Evolutionary conservation across 2,329 filamentous ascomycete genomes (phyloP).

Genomic region (Aureobasidium sp.): DNA sequence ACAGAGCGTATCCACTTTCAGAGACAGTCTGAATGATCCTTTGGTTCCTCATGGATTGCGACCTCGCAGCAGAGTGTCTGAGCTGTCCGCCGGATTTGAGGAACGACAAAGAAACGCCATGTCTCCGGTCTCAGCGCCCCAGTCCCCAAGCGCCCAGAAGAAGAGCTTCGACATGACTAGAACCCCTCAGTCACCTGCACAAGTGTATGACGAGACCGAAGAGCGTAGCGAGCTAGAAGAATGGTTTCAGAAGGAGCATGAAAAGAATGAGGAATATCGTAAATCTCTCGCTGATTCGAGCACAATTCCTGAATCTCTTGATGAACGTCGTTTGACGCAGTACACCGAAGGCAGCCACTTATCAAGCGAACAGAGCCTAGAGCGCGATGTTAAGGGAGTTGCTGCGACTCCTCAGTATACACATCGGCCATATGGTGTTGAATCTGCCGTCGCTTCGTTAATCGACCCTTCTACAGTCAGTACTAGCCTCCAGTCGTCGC

Average conservation of each 20-base stretch:
- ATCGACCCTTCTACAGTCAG: constrained; percentile 75
- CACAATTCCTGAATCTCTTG: constrained; percentile 24
- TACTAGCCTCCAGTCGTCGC: constrained; percentile 19
- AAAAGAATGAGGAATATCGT: constrained; percentile 53
- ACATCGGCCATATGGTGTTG: constrained; percentile 64
- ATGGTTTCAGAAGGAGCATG: constrained; percentile 48
- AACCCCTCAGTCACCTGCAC: background rate
- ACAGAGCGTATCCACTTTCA: constrained; percentile 82
- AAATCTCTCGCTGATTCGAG: constrained; percentile 34
- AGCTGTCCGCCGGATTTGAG: constrained; percentile 15
- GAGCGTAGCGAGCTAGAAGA: constrained; percentile 36
- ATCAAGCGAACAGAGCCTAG: constrained; percentile 40
- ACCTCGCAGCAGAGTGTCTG: constrained; percentile 24
- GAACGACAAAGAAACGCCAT: constrained; percentile 3
- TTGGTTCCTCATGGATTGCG: constrained; percentile 28
- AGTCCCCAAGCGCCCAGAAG: background rate
- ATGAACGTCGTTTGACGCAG: constrained; percentile 44
- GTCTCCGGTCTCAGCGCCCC: background rate
- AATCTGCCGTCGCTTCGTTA: constrained; percentile 86
- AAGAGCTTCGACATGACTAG: constrained; percentile 21
- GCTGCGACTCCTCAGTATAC: constrained; percentile 71
- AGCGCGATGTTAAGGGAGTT: constrained; percentile 63
- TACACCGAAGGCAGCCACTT: constrained; percentile 52
- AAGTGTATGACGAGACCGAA: constrained; percentile 24
- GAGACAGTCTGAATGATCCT: constrained; percentile 45